A percentile compares a stretch with the other conserved stretches of the same genome.
Evolutionary conservation across 2,329 filamentous ascomycete genomes (phyloP).

Genomic region (Cladorrhinum sp.): DNA sequence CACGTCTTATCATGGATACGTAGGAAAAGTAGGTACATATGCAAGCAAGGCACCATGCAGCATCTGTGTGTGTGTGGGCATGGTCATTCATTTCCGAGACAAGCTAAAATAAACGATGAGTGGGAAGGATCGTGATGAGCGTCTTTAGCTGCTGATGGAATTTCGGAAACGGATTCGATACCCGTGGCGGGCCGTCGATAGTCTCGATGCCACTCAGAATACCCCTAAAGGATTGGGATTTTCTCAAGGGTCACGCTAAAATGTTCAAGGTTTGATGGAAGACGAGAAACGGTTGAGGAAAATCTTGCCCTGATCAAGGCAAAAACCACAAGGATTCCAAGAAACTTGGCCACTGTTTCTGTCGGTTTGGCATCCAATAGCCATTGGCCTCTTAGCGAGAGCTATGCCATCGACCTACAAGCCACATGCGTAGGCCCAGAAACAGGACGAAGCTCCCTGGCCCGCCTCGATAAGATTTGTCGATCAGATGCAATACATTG

Average conservation of each 20-base stretch:
- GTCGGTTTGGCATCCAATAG: not conserved
- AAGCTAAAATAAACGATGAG: not conserved
- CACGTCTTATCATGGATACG: not conserved
- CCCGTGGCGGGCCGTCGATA: not conserved
- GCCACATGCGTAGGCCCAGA: not conserved
- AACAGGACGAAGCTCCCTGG: not conserved
- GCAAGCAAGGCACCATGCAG: not conserved
- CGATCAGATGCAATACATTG: not conserved
- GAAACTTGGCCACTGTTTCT: not conserved
- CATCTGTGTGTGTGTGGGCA: not conserved
- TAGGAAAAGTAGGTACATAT: not conserved
- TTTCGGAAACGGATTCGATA: not conserved
- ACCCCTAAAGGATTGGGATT: not conserved
- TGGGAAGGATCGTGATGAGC: too few species aligned
- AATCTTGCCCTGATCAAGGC: too few species aligned
- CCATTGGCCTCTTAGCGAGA: not conserved
- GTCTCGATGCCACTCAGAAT: not conserved
- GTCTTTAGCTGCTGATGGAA: too few species aligned
- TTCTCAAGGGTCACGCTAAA: too few species aligned
- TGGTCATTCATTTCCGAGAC: not conserved
- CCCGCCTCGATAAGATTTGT: not conserved
- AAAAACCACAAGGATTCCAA: not conserved
- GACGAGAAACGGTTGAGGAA: too few species aligned
- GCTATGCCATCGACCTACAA: not conserved
- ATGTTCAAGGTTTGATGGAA: too few species aligned